Conservation (phyloP, 2,329 filamentous ascomycete species). For the Sclerotinia subarctica region DNA sequence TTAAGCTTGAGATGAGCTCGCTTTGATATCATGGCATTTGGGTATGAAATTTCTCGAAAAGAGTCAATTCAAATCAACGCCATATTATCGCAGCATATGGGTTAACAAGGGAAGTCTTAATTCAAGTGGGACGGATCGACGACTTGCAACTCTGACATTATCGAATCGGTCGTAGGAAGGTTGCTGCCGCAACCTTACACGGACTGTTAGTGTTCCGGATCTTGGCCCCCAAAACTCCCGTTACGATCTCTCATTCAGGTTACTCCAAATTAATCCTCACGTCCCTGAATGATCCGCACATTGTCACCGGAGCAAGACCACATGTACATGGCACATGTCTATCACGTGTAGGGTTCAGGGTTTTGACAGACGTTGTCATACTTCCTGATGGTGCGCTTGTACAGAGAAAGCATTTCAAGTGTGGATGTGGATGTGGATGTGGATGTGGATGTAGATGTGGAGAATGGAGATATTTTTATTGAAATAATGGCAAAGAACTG, state of each 20-base stretch:
- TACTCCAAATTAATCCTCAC: not conserved
- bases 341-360: conserved; percentile 11
- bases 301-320: not conserved
- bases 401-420: not conserved
- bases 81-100: not conserved
- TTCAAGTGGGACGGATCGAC: not conserved
- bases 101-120: not conserved
- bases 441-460: not conserved
- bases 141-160: not conserved
- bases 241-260: not conserved
- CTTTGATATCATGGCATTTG: not conserved
- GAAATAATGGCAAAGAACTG: not conserved
- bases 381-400: not conserved
- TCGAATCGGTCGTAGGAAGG: not conserved
- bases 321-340: not conserved
- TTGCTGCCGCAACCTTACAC: not conserved
- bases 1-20: not conserved
- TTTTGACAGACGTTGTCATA: not conserved
- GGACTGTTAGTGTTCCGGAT: not conserved
- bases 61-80: not conserved
- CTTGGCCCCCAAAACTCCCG: not conserved
- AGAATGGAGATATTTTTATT: not conserved
- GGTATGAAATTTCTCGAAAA: not conserved
- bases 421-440: not conserved
- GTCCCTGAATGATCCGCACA: not conserved